These are phyloP conservation scores for Phytophthora pistaciae DNA, from an alignment of 352 stramenopile species.

Conservation along the genomic window DNA sequence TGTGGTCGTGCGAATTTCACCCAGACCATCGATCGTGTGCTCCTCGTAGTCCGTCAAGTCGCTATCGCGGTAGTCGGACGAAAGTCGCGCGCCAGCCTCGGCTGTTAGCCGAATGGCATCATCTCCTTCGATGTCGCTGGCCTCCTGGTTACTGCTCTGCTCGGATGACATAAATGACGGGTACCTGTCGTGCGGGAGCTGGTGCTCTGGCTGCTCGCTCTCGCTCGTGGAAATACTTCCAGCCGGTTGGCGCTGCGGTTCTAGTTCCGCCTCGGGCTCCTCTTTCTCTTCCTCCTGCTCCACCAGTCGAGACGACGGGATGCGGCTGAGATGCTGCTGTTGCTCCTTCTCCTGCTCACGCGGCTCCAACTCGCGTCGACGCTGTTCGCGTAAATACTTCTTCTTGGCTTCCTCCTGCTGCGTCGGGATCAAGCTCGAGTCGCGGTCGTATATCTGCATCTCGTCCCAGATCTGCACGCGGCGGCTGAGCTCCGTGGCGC, in stretches of 20 bases:
- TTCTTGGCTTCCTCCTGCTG: constrained; percentile 21
- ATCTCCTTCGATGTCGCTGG: constrained; percentile 34
- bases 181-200: constrained; percentile 18
- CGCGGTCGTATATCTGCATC: constrained; percentile 42
- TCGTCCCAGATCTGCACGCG: constrained; percentile 46
- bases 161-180: constrained; percentile 52
- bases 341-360: constrained; percentile 1
- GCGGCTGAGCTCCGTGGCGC: constrained; percentile 36
- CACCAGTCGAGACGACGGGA: constrained; percentile 28
- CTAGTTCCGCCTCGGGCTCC: constrained; percentile 30
- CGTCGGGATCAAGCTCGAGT: constrained; percentile 29
- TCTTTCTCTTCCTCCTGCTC: constrained; percentile 37
- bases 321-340: constrained; percentile 18
- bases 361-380: constrained; percentile 10
- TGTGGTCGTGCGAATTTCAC: constrained; percentile 53
- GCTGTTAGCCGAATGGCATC: constrained; percentile 35
- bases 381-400: constrained; percentile 19
- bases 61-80: constrained; percentile 37
- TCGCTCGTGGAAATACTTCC: constrained; percentile 27
- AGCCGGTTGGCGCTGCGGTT: constrained; percentile 18
- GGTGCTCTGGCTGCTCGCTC: constrained; percentile 18
- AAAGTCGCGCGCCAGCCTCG: constrained; percentile 31
- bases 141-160: constrained; percentile 32
- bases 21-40: constrained; percentile 47
- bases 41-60: constrained; percentile 55